phyloP scores from a whole-genome alignment of 352 stramenopile species.

The Pythium biforme region DNA sequence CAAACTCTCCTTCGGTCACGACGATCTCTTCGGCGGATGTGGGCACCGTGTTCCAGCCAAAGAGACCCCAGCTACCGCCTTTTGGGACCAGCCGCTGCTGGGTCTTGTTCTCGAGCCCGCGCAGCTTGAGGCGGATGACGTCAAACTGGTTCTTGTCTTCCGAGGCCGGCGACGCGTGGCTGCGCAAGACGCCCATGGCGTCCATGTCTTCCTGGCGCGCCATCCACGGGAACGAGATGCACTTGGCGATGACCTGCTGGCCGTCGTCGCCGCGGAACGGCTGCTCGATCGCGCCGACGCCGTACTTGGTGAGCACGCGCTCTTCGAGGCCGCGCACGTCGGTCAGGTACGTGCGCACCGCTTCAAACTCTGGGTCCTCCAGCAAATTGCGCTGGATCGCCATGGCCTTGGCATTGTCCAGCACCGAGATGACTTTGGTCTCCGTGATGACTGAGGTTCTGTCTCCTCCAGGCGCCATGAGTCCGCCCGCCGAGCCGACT shows the following conservation, averaged over 20 bases:
- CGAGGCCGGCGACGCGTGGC: constrained; percentile 26
- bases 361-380: constrained; percentile 56
- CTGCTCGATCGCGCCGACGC: constrained; percentile 87
- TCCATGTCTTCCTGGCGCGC: constrained; percentile 78
- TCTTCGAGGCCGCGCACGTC: constrained; percentile 60
- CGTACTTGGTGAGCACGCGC: constrained; percentile 86
- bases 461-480: constrained; percentile 29
- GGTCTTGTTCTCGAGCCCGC: constrained; percentile 81
- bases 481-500: constrained; percentile 38
- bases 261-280: constrained; percentile 70
- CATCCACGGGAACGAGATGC: constrained; percentile 97
- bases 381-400: constrained; percentile 81
- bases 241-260: constrained; percentile 62
- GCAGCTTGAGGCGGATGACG: constrained; percentile 82
- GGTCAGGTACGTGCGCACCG: constrained; percentile 74
- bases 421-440: constrained; percentile 69
- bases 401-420: constrained; percentile 85
- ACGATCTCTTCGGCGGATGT: constrained; percentile 89
- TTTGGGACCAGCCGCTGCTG: constrained; percentile 88
- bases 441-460: constrained; percentile 10
- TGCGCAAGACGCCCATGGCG: constrained; percentile 79
- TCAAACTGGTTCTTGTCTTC: constrained; percentile 79
- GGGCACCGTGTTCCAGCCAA: constrained; percentile 98
- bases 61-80: constrained; percentile 96
- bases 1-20: constrained; percentile 97